Evolutionary conservation across 192 early-diverging fungal genomes (phyloP).

Genomic region (Mortierella alpina): DNA sequence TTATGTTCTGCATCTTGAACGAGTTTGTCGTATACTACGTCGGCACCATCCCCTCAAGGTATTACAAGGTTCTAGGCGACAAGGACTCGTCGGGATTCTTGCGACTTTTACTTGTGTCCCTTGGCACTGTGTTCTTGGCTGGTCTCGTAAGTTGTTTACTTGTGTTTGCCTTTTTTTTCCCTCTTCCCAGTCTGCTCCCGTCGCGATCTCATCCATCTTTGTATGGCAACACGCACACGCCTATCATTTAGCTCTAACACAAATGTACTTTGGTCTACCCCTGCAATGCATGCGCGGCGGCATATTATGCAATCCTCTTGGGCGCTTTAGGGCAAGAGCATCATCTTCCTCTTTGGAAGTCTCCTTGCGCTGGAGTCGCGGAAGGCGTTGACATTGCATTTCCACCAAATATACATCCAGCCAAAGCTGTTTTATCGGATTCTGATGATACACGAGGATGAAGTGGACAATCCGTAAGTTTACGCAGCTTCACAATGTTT

Average conservation of each 20-base stretch:
- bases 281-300: not conserved
- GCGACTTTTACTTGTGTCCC: slow-evolving; percentile 62
- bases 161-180: not conserved
- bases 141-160: slow-evolving; percentile 60
- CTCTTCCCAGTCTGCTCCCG: not conserved
- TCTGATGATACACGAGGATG: slow-evolving; percentile 57
- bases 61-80: slow-evolving; percentile 78
- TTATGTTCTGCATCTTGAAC: slow-evolving; percentile 52
- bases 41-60: slow-evolving; percentile 77
- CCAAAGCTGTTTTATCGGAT: slow-evolving; percentile 70
- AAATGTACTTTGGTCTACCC: not conserved
- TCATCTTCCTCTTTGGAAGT: slow-evolving; percentile 68
- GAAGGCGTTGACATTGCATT: slow-evolving; percentile 65
- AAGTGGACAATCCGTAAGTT: slow-evolving; percentile 78
- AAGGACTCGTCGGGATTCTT: slow-evolving; percentile 72
- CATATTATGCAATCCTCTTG: not conserved
- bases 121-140: slow-evolving; percentile 66
- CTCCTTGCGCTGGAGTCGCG: slow-evolving; percentile 74
- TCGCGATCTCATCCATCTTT: not conserved
- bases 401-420: slow-evolving; percentile 74
- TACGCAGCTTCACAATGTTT: too few species aligned
- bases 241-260: too few species aligned
- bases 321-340: slow-evolving; percentile 61
- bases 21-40: slow-evolving; percentile 74
- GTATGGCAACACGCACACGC: not conserved